These are phyloP conservation scores for Fusarium sp. DNA, from an alignment of 2,329 filamentous ascomycete species.

Conservation along the genomic window DNA sequence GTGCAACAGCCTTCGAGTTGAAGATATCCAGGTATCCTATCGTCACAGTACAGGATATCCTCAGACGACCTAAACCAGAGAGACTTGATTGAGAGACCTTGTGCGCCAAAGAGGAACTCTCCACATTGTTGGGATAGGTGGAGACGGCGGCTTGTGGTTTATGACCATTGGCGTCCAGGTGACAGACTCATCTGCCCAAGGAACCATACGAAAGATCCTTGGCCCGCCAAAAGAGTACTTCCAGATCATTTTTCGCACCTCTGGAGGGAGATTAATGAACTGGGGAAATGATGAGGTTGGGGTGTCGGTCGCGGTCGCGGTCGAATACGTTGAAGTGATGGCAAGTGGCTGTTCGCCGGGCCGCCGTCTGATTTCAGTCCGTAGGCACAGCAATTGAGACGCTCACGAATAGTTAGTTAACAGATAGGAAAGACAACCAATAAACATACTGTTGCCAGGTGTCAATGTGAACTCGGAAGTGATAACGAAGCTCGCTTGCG, in stretches of 20 bases:
- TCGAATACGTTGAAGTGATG: not conserved
- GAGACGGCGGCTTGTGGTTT: not conserved
- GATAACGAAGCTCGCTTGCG: not conserved
- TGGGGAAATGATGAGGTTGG: not conserved
- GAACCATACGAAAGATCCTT: not conserved
- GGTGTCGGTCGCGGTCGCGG: not conserved
- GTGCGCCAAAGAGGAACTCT: not conserved
- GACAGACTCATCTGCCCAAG: not conserved
- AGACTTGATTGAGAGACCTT: not conserved
- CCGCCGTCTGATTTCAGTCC: not conserved
- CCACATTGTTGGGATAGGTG: not conserved
- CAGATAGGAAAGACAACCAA: not conserved
- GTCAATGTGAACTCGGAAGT: not conserved
- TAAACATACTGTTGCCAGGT: not conserved
- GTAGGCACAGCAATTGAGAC: not conserved
- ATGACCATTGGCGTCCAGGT: not conserved
- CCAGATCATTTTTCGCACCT: constrained; percentile 1
- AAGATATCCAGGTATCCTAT: not conserved
- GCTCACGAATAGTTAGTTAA: not conserved
- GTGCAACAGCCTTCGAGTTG: not conserved
- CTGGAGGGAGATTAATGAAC: not conserved
- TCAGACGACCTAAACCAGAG: not conserved
- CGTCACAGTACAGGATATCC: constrained; percentile 12
- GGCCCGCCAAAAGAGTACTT: not conserved
- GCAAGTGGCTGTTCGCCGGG: not conserved